phyloP scores from a whole-genome alignment of 495 filamentous ascomycete species.

The Mycothermus thermophilus region DNA sequence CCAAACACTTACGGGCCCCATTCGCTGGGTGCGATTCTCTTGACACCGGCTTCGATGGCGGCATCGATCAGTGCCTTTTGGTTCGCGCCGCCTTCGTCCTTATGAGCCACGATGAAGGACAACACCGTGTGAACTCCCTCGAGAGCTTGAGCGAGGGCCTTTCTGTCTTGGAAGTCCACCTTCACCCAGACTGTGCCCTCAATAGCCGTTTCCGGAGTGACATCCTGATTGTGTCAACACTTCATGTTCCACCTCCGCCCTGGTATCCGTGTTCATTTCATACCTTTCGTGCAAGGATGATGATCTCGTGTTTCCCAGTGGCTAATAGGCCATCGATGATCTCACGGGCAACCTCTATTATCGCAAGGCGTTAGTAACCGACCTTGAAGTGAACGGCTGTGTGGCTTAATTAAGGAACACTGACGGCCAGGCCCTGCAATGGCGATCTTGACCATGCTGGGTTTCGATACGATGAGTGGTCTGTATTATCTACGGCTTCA shows the following conservation, averaged over 20 bases:
- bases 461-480: neutral
- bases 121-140: slow-evolving; percentile 39
- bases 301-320: slow-evolving; percentile 37
- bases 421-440: slow-evolving; percentile 39
- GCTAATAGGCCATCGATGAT: slow-evolving; percentile 40
- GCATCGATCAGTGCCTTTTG: slow-evolving; percentile 40
- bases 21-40: slow-evolving; percentile 38
- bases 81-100: slow-evolving; percentile 17
- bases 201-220: slow-evolving; percentile 3
- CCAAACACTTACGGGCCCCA: slow-evolving; percentile 17
- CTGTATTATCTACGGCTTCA: neutral
- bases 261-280: too few species aligned
- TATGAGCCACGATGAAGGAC: slow-evolving; percentile 31
- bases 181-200: slow-evolving; percentile 22
- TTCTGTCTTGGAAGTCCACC: slow-evolving; percentile 31
- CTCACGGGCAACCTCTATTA: slow-evolving; percentile 37
- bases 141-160: slow-evolving; percentile 22
- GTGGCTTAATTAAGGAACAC: slow-evolving; percentile 6
- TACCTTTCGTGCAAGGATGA: slow-evolving; percentile 34
- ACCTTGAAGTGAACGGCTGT: neutral
- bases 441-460: slow-evolving; percentile 40
- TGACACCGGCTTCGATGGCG: slow-evolving; percentile 36
- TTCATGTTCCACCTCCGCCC: too few species aligned
- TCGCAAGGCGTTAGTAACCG: neutral
- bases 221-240: too few species aligned